Evolutionary conservation across 2,329 filamentous ascomycete species (phyloP).

Genomic region (Trichoderma sp.): DNA sequence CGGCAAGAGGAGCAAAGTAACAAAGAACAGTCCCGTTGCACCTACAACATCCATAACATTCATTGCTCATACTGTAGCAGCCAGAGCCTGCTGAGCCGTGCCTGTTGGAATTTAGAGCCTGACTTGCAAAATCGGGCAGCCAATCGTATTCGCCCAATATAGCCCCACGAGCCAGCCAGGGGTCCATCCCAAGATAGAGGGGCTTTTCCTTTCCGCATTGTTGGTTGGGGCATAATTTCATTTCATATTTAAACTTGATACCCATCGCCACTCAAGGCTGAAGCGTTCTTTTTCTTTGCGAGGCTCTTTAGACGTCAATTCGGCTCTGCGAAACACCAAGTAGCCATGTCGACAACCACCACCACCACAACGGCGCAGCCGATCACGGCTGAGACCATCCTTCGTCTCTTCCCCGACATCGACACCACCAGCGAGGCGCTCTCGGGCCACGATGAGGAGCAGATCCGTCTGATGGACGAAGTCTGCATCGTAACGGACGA

Average conservation of each 20-base stretch:
- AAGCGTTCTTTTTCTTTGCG: neutral
- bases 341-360: constrained; percentile 32
- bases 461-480: constrained; percentile 98
- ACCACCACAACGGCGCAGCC: constrained; percentile 56
- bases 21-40: neutral
- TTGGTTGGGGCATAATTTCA: neutral
- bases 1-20: neutral
- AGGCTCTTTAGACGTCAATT: neutral
- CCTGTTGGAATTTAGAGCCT: neutral
- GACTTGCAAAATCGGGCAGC: neutral
- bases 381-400: constrained; percentile 84
- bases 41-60: neutral
- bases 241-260: constrained; percentile 15
- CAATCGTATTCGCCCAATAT: neutral
- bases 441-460: constrained; percentile 92
- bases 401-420: constrained; percentile 84
- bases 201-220: neutral
- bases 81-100: neutral
- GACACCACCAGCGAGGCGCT: constrained; percentile 72
- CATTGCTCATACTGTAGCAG: neutral
- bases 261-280: constrained; percentile 11
- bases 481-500: constrained; percentile 96
- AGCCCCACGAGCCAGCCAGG: neutral
- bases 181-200: neutral
- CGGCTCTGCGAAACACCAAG: neutral